Evolutionary conservation across 2,329 filamentous ascomycete species (phyloP), one percentile per base, ranked within the genome.

Genomic region (Talaromyces sp.): DNA sequence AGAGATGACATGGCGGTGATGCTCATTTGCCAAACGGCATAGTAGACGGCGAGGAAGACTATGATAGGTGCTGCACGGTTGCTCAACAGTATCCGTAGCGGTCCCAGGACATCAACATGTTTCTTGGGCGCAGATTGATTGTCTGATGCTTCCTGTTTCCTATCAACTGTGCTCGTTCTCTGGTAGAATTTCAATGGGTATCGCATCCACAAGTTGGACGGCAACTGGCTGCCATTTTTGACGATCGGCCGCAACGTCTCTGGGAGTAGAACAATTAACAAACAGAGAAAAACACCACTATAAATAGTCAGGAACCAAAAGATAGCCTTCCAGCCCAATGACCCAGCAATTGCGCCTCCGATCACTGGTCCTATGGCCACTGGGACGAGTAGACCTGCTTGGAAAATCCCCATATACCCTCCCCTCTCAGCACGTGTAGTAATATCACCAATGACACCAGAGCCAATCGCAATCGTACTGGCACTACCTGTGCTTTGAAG

Each of bases 11-110:
- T 82, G 40, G 80, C 81, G 0, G 84, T 84, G 65, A 85, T 84
- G 68, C 79, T 82, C 82, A 85, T 85, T 64, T 85, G 83, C 82
- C 83, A 86, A 7, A 84, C 80, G 0, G 82, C 78, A 65, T 85
- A 86, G 72, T 84, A 82, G 2, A 85, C 70, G 0, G 80, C 81
- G 3, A 84, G 76, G 61, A 83, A 85, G 17, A 81, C 3, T 34
- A 85, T 80, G 5, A 83, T 78, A 0, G 79, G 77, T 0, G 78
- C 74, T 0, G 82, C 79, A 1, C 80, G 74, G 45, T 79, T 82
- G 70, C 74, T 80, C 22, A 78, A 49, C 2, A 85, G 76, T n/a
- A 85, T 83, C 0, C 78, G 77, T 1, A 85, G 69, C 0, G 83
- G 80, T 0, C 80, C 81, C 0, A 77, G 70, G 1, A 85, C 45